A percentile compares a stretch with the other conserved stretches of the same genome.
Evolutionary conservation across 1,139 yeast genomes (phyloP).

Genomic region (Nakaseomyces sp.): DNA sequence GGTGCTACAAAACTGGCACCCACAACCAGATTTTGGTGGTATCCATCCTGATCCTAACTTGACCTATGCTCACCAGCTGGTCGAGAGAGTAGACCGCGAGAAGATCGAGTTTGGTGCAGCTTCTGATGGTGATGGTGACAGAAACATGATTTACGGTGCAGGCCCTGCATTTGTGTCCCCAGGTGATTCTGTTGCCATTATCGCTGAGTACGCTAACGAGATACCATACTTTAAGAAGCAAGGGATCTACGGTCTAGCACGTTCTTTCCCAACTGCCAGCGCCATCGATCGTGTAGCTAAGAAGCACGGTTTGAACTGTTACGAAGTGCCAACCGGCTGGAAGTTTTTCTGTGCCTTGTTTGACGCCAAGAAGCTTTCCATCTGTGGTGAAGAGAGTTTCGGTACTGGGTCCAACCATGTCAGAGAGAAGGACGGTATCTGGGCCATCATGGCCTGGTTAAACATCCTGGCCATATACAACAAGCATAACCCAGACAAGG

Average conservation of each 20-base stretch:
- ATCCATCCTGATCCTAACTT: slow-evolving; percentile 96
- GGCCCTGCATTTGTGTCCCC: slow-evolving; percentile 91
- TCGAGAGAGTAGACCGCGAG: slow-evolving; percentile 70
- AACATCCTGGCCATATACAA: slow-evolving; percentile 77
- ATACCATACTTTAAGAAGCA: slow-evolving; percentile 84
- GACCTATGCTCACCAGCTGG: slow-evolving; percentile 85
- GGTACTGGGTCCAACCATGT: slow-evolving; percentile 98
- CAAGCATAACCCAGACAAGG: slow-evolving; percentile 49
- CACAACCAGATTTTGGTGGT: slow-evolving; percentile 91
- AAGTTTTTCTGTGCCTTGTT: slow-evolving; percentile 93
- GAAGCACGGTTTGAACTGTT: slow-evolving; percentile 60
- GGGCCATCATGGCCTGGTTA: slow-evolving; percentile 98
- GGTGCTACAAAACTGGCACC: slow-evolving; percentile 68
- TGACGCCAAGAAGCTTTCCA: slow-evolving; percentile 84
- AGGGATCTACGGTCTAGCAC: slow-evolving; percentile 87
- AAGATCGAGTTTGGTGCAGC: slow-evolving; percentile 94
- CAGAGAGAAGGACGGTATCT: slow-evolving; percentile 93
- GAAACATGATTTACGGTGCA: slow-evolving; percentile 97
- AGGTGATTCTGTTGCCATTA: slow-evolving; percentile 96
- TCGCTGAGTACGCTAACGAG: slow-evolving; percentile 78
- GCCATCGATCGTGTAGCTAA: slow-evolving; percentile 91
- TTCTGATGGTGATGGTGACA: slow-evolving; percentile 97
- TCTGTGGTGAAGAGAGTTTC: slow-evolving; percentile 96
- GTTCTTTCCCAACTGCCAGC: slow-evolving; percentile 97
- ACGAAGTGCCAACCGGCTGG: slow-evolving; percentile 99